Base-by-base conservation (phyloP, 169 alveolate genomes). In the Eimeria tenella region DNA sequence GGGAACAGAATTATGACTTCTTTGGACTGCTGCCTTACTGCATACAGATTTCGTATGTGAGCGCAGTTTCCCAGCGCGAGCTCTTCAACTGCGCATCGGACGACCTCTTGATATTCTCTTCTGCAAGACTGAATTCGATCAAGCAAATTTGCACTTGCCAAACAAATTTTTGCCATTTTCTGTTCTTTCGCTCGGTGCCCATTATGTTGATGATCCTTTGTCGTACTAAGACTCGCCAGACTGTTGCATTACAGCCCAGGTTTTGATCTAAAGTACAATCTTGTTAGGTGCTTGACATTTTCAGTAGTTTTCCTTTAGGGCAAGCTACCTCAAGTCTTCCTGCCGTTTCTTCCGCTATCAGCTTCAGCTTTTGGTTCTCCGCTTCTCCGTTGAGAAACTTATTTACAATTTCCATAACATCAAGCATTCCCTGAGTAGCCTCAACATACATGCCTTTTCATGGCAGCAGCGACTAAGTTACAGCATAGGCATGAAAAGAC, bases 391-490 rank as follows among this genome's bases (percentile, higher is more conserved):
- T 93, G 15, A 93, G 84, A 81, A 93, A 93, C 75, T 89, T 88
- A 63, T 87, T 92, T 62, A 93, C 95, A 25, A 93, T 93, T 21
- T 93, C 94, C 95, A 93, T 93, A 6, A 93, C 95, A 42, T 93
- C 95, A 86, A 71, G 91, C 71, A 93, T 93, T 10, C 95, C 95
- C 95, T 91, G 86, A 2, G 65, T 1, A 19, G 25, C 42, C 42
- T 31, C 42, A 31, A 31, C 42, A 31, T 31, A 31, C 42, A 31
- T 31, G 42, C 42, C 42, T 31, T 60, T 60, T 19, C 13, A 60
- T 60, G 19, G 70, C 19, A 19, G 13, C 21, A 60, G 2, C 21
- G 19, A 60, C 13, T 15, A 11, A 11, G 70, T 60, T 11, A 1
- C 21, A 11, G 19, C 70, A 60, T 71, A 11, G 53, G 42, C 42